phyloP scores from a whole-genome alignment of 345 rosid species.

The Sonneratia caseolaris region DNA sequence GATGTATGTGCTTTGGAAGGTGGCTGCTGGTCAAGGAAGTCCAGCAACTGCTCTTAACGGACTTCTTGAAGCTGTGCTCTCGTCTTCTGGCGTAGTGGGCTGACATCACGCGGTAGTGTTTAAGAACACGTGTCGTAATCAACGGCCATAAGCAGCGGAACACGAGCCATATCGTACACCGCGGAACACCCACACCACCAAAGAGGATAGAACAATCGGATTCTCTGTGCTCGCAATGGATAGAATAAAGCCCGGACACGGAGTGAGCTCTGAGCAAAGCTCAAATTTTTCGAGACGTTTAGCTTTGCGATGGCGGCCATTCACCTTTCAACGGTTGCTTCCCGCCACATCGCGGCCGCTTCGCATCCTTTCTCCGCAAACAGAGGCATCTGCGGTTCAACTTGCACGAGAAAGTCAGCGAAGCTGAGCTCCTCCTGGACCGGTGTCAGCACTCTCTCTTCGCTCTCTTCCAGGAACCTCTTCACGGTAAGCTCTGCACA shows the following conservation, averaged over 20 bases:
- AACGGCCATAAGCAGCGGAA: neutral
- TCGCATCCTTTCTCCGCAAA: constrained; percentile 15
- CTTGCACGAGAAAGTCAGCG: constrained; percentile 17
- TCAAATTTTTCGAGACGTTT: neutral
- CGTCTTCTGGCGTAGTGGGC: too few species aligned
- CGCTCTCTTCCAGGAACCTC: constrained; percentile 39
- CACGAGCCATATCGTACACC: neutral
- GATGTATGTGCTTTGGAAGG: too few species aligned
- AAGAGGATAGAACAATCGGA: constrained; percentile 7
- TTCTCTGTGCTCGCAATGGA: constrained; percentile 8
- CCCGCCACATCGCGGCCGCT: constrained; percentile 34
- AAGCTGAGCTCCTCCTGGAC: constrained; percentile 31
- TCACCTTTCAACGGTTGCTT: constrained; percentile 31
- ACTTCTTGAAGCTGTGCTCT: too few species aligned
- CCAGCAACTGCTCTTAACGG: too few species aligned
- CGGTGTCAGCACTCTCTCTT: constrained; percentile 27
- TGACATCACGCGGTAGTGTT: neutral
- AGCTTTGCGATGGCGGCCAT: constrained; percentile 43
- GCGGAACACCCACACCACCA: constrained; percentile 9
- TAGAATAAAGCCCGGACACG: neutral
- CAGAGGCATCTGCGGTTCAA: constrained; percentile 15
- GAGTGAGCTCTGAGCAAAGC: constrained; percentile 1
- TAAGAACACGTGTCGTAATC: neutral
- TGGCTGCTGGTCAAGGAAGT: too few species aligned
- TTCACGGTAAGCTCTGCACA: constrained; percentile 40